Percentiles rank a stretch among this genome's conserved stretches.
Conservation (phyloP, 2,329 filamentous ascomycete species). For the Fusarium verrucosum region DNA sequence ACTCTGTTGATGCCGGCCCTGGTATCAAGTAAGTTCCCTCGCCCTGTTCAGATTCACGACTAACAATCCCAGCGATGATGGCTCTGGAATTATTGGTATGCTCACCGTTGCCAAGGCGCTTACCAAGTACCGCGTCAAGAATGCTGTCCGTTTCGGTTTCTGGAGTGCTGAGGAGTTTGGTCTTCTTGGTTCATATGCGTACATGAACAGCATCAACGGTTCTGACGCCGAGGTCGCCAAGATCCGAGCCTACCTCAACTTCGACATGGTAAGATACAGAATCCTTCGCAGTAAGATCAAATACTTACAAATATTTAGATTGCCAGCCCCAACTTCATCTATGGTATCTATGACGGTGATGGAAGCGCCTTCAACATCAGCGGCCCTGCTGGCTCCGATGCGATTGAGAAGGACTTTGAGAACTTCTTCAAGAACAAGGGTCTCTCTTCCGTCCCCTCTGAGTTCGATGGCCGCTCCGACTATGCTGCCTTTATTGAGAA, state of each 20-base stretch:
- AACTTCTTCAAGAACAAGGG: conserved; percentile 61
- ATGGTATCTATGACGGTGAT: conserved; percentile 68
- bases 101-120: conserved; percentile 58
- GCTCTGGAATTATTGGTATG: conserved; percentile 61
- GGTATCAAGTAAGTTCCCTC: conserved; percentile 62
- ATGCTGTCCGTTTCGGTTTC: conserved; percentile 60
- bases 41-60: neutral
- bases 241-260: conserved; percentile 65
- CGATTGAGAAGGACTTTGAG: conserved; percentile 67
- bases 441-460: conserved; percentile 64
- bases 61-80: conserved; percentile 58
- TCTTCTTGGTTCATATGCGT: conserved; percentile 59
- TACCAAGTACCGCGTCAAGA: conserved; percentile 56
- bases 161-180: conserved; percentile 64
- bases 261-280: conserved; percentile 60
- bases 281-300: rapidly evolving
- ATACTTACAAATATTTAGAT: conserved; percentile 42
- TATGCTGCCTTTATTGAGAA: conserved; percentile 74
- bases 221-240: conserved; percentile 58
- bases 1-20: conserved; percentile 59
- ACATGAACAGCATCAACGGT: conserved; percentile 54
- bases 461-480: conserved; percentile 73
- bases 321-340: conserved; percentile 60
- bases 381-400: conserved; percentile 65
- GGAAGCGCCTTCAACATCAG: conserved; percentile 67